Evolutionary conservation across 2,329 filamentous ascomycete genomes (phyloP).

Genomic region (Apiospora saccharicola): DNA sequence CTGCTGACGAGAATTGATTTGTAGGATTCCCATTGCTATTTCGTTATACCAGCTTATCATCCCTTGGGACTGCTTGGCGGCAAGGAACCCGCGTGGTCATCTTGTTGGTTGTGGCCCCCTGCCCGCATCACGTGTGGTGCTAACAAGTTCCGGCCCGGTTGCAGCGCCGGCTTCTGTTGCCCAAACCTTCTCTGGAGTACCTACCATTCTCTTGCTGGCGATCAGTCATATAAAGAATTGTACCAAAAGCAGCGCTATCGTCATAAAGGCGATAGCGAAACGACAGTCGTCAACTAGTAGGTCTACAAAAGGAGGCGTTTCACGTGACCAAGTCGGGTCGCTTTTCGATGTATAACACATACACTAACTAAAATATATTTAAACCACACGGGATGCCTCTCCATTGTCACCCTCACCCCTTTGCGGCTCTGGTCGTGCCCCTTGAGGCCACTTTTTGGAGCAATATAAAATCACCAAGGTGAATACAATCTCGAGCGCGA

Average conservation of each 20-base stretch:
- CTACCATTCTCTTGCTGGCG: too few species aligned
- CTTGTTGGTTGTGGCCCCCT: too few species aligned
- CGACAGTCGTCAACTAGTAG: not conserved
- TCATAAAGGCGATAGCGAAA: not conserved
- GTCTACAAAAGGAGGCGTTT: not conserved
- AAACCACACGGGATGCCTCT: not conserved
- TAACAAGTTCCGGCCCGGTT: too few species aligned
- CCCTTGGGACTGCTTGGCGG: not conserved
- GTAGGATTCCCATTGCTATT: not conserved
- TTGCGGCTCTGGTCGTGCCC: not conserved
- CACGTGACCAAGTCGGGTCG: not conserved
- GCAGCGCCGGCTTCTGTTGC: too few species aligned
- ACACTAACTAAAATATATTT: not conserved
- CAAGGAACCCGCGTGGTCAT: not conserved
- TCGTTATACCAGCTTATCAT: not conserved
- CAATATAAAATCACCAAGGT: conserved; percentile 30
- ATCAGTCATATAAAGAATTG: too few species aligned
- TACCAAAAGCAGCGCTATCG: too few species aligned
- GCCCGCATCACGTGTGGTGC: too few species aligned
- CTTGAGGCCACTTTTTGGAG: conserved; percentile 28
- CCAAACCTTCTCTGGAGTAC: too few species aligned
- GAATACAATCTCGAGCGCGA: conserved; percentile 31
- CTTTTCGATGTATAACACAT: not conserved
- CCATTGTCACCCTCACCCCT: not conserved
- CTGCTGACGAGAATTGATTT: not conserved